Percentiles rank a stretch among this genome's conserved stretches.
These are phyloP conservation scores for Citrus maxima DNA, from an alignment of 345 rosid genomes.

Conservation along the genomic window DNA sequence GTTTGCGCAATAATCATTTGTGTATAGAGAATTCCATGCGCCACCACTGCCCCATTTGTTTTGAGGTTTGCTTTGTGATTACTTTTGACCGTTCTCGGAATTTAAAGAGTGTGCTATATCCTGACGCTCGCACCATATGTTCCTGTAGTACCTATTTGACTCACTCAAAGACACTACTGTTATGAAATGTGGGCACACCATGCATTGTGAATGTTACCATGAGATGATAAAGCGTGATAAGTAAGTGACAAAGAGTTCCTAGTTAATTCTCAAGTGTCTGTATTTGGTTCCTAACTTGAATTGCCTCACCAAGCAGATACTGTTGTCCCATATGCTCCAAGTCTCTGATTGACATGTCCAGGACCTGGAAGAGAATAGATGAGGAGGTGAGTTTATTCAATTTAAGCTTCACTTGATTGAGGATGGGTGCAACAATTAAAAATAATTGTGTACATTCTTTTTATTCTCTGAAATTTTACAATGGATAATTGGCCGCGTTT, in stretches of 20 bases:
- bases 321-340: conserved; percentile 96
- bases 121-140: conserved; percentile 8
- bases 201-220: conserved; percentile 76
- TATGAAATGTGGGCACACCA: conserved; percentile 98
- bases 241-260: conserved; percentile 37
- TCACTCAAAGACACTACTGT: conserved; percentile 85
- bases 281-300: conserved; percentile 7
- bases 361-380: conserved; percentile 79
- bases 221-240: conserved; percentile 85
- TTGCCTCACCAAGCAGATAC: conserved; percentile 35
- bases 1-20: conserved; percentile 66
- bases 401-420: conserved; percentile 9
- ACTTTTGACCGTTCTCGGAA: background rate
- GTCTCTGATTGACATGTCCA: conserved; percentile 87
- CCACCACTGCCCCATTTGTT: conserved; percentile 97
- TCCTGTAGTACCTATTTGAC: conserved; percentile 82
- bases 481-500: background rate
- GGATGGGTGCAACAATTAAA: background rate
- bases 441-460: background rate
- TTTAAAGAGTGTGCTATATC: background rate
- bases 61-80: conserved; percentile 51
- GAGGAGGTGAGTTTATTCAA: conserved; percentile 63
- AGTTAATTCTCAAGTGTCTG: background rate
- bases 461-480: background rate
- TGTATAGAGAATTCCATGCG: conserved; percentile 97